phyloP scores from a whole-genome alignment of 805 yeast genomes.

The Myxozyma mucilagina region DNA sequence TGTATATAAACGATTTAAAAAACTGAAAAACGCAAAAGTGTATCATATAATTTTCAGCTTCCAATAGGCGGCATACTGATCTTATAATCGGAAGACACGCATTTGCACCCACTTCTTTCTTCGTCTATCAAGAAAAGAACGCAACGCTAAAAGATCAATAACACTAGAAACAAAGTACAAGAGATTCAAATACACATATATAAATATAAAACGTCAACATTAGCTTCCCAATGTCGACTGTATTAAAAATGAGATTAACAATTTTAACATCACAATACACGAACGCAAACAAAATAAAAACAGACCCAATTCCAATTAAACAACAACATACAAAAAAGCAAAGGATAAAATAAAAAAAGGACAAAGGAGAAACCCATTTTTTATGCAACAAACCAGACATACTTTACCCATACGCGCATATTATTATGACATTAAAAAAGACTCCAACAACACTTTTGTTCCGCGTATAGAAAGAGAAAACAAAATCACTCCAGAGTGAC shows the following conservation, averaged over 20 bases:
- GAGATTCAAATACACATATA: no score
- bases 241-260: not conserved
- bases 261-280: not conserved
- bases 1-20: no score
- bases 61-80: no score
- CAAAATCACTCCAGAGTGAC: conserved; percentile 20
- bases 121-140: no score
- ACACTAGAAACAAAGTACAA: no score
- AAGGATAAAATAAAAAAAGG: not conserved
- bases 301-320: conserved; percentile 6
- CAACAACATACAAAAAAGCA: not conserved
- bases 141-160: no score
- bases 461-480: not conserved
- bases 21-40: no score
- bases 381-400: conserved; percentile 11
- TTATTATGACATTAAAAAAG: not conserved
- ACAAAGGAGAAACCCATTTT: conserved; percentile 10
- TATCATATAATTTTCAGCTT: no score
- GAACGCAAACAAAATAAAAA: not conserved
- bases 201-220: no score
- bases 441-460: not conserved
- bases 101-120: no score
- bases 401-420: conserved; percentile 6
- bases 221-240: not conserved
- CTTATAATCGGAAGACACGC: no score